Evolutionary conservation across 768 basidiomycete genomes (phyloP), one percentile per base, ranked within the genome.

Genomic region (Cystoderma amianthinum): DNA sequence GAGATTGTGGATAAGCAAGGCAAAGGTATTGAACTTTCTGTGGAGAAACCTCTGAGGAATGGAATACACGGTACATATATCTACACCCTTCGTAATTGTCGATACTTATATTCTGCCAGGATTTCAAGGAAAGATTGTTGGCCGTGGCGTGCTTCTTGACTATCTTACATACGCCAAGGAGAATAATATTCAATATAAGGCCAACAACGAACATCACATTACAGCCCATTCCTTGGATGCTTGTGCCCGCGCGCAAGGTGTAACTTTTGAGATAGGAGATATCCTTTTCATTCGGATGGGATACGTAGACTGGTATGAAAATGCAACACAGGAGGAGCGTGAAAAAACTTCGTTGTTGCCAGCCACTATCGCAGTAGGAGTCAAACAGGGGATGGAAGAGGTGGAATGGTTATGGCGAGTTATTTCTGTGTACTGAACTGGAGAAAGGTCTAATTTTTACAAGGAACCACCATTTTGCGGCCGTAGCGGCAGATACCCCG

Each of bases 391-490:
- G 2, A 34, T 20, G 12, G 51, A 52, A 21, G 55, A 56, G 35
- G 48, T 56, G 3, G 49, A 52, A 19, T 56, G 55, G 55, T 28
- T 56, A 5, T 56, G 55, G 55, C 52, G 24, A 28, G 49, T n/a
- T 33, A 25, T 32, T 21, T 13, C 23, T 9, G 1, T 24, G 18
- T 7, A 1, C n/a, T 32, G 20, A 32, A 7, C 9, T 15, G 18
- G 10, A 15, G 16, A 3, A 12, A 5, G 20, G 11, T 21, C 30
- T 19, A 20, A 3, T n/a, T n/a, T n/a, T 15, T 34, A 21, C 6
- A n/a, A 56, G 55, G 55, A 41, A 52, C 23, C 51, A 50, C 42
- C 55, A 56, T 43, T 56, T 56, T 16, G 48, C 55, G 30, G 55
- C 55, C 6, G 53, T 56, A 11, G 55, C 49, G 25, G 44, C 53